phyloP scores from a whole-genome alignment of 805 yeast genomes.

The Candida rishiriensis region DNA sequence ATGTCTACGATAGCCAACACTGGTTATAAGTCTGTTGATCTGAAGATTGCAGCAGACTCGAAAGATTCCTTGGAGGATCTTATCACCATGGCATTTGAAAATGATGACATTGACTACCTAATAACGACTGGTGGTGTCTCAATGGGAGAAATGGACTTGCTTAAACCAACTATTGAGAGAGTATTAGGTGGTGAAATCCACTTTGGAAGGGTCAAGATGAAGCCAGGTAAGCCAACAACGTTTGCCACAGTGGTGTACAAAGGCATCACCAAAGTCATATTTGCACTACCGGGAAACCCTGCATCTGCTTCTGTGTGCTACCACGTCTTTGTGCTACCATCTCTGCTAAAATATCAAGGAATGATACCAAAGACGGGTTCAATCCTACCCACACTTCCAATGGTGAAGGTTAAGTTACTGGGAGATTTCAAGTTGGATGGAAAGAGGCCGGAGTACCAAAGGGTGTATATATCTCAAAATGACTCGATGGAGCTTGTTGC shows the following conservation, averaged over 20 bases:
- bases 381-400: slow-evolving; percentile 26
- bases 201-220: slow-evolving; percentile 55
- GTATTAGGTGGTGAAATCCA: slow-evolving; percentile 39
- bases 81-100: slow-evolving; percentile 25
- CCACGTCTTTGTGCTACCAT: slow-evolving; percentile 44
- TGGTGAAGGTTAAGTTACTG: slow-evolving; percentile 32
- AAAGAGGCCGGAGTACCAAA: slow-evolving; percentile 45
- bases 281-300: slow-evolving; percentile 56
- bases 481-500: slow-evolving; percentile 30
- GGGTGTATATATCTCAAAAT: slow-evolving; percentile 34
- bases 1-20: slow-evolving; percentile 31
- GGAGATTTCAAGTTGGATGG: slow-evolving; percentile 37
- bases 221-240: slow-evolving; percentile 57
- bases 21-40: slow-evolving; percentile 38
- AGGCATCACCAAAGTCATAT: slow-evolving; percentile 29
- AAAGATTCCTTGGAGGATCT: slow-evolving; percentile 22
- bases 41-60: slow-evolving; percentile 47
- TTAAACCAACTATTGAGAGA: slow-evolving; percentile 45
- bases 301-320: slow-evolving; percentile 49
- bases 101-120: slow-evolving; percentile 34
- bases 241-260: slow-evolving; percentile 41
- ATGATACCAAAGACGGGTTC: slow-evolving; percentile 5
- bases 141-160: slow-evolving; percentile 51
- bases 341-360: slow-evolving; percentile 37
- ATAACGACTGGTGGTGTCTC: slow-evolving; percentile 57